A percentile compares a stretch with the other conserved stretches of the same genome.
phyloP scores from a whole-genome alignment of 2,329 filamentous ascomycete genomes.

The Botrytis elliptica region DNA sequence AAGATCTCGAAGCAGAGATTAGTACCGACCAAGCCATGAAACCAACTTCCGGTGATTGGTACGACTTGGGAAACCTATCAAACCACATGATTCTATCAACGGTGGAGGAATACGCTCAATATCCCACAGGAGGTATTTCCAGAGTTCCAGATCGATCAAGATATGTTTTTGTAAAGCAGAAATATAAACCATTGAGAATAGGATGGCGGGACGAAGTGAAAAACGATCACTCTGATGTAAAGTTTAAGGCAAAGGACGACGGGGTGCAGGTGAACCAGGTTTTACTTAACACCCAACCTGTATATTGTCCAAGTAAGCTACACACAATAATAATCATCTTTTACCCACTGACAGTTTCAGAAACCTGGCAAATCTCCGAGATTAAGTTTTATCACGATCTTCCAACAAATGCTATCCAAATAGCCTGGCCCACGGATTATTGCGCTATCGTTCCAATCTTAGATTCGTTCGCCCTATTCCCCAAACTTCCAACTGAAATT shows the following conservation, averaged over 20 bases:
- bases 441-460: not conserved
- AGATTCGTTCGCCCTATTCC: not conserved
- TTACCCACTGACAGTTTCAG: not conserved
- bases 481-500: not conserved
- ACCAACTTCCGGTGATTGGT: too few species aligned
- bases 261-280: not conserved
- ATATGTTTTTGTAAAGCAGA: not conserved
- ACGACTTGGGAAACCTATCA: too few species aligned
- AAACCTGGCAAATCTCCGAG: not conserved
- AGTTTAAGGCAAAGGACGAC: not conserved
- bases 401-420: not conserved
- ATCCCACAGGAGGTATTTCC: not conserved
- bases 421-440: not conserved
- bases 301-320: not conserved
- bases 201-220: not conserved
- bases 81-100: too few species aligned
- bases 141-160: not conserved
- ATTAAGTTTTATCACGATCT: constrained; percentile 1
- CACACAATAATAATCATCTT: not conserved
- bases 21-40: too few species aligned
- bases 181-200: not conserved
- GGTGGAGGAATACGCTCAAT: not conserved
- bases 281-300: not conserved
- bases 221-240: not conserved
- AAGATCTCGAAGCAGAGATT: too few species aligned